phyloP scores from a whole-genome alignment of 176 grass and related monocot species.

The Coix lacrymajobi region DNA sequence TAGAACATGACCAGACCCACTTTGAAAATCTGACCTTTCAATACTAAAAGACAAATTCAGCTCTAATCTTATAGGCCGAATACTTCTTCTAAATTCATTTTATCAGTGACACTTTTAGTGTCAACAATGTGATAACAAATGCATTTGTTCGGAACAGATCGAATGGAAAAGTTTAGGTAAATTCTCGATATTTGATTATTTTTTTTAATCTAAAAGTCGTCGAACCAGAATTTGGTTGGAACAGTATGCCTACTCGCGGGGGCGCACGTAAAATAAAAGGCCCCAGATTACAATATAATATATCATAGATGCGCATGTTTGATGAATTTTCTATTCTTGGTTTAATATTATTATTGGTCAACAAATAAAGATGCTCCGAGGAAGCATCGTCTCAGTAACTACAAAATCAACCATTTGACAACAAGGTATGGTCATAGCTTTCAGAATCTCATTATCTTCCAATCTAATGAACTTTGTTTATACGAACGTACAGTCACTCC shows the following conservation, averaged over 20 bases:
- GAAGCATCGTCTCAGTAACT: not conserved
- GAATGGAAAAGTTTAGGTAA: no score
- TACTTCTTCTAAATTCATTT: no score
- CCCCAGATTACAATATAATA: no score
- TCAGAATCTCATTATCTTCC: not conserved
- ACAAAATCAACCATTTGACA: not conserved
- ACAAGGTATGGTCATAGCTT: not conserved
- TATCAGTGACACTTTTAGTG: no score
- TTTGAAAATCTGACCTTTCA: no score
- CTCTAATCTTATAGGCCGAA: no score
- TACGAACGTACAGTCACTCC: not conserved
- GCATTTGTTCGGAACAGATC: no score
- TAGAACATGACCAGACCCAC: no score
- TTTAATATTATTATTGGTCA: not conserved
- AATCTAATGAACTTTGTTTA: not conserved
- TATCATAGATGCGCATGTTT: not conserved
- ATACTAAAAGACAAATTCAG: no score
- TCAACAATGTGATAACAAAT: no score
- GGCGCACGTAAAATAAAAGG: not conserved
- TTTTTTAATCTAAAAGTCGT: no score
- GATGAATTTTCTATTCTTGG: not conserved
- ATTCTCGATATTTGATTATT: no score
- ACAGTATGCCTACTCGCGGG: not conserved
- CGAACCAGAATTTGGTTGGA: not conserved
- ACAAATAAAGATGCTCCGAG: not conserved